Evolutionary conservation across 2,329 filamentous ascomycete species (phyloP).

Genomic region (Aspergillus viridinutans): DNA sequence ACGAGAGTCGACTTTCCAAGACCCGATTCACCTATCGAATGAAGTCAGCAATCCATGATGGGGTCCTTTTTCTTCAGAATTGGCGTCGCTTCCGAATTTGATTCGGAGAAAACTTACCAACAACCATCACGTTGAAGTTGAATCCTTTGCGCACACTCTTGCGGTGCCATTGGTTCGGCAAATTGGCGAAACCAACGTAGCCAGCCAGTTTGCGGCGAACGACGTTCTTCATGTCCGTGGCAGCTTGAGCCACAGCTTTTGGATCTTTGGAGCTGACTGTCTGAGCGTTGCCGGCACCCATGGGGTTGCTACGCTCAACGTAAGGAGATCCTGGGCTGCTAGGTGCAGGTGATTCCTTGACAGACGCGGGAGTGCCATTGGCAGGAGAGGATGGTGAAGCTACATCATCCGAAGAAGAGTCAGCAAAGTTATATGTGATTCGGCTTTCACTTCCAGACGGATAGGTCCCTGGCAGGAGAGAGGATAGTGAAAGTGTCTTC

Average conservation of each 20-base stretch:
- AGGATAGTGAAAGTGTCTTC: constrained; percentile 14
- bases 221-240: constrained; percentile 82
- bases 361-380: constrained; percentile 29
- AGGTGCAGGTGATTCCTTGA: constrained; percentile 36
- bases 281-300: constrained; percentile 52
- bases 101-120: constrained; percentile 64
- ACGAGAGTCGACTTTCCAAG: constrained; percentile 98
- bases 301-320: constrained; percentile 56
- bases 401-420: constrained; percentile 21
- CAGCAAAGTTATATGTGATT: constrained; percentile 15
- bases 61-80: neutral
- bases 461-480: constrained; percentile 5
- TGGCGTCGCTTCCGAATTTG: neutral
- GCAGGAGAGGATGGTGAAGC: constrained; percentile 31
- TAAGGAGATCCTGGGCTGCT: constrained; percentile 53
- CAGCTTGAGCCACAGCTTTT: constrained; percentile 52
- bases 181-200: constrained; percentile 97
- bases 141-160: constrained; percentile 99
- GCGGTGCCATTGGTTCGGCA: constrained; percentile 99
- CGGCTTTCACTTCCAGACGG: constrained; percentile 11
- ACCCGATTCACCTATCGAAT: constrained; percentile 81
- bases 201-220: constrained; percentile 97
- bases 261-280: constrained; percentile 63
- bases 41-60: neutral
- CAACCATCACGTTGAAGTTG: constrained; percentile 99